A percentile compares a stretch with the other conserved stretches of the same genome.
Evolutionary conservation across 805 yeast genomes (phyloP).

Genomic region (Kurtzmaniella cleridarum): DNA sequence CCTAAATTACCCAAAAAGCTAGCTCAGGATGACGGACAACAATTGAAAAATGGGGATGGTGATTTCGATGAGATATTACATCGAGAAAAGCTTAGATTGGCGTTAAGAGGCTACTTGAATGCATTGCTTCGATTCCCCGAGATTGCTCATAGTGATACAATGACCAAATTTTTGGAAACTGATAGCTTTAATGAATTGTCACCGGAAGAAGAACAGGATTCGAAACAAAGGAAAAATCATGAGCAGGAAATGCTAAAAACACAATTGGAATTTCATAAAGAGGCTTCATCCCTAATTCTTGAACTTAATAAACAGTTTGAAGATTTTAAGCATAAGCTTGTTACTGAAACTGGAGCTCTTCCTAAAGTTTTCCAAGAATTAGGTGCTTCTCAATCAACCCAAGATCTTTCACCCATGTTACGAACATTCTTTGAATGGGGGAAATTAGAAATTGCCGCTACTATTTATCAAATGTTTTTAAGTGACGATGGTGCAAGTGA

Average conservation of each 20-base stretch:
- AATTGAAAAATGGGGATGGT: not conserved
- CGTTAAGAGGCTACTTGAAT: constrained; percentile 69
- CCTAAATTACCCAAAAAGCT: constrained; percentile 55
- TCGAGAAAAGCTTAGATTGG: constrained; percentile 72
- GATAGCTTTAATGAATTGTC: constrained; percentile 33
- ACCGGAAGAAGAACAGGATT: constrained; percentile 47
- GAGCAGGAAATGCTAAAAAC: constrained; percentile 55
- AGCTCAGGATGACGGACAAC: constrained; percentile 28
- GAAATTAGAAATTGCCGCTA: constrained; percentile 77
- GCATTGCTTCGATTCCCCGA: constrained; percentile 49
- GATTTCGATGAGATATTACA: constrained; percentile 28
- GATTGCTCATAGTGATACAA: constrained; percentile 45
- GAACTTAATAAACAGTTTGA: constrained; percentile 53
- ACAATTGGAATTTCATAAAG: constrained; percentile 68
- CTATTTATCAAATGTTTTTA: constrained; percentile 72
- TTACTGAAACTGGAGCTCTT: constrained; percentile 50
- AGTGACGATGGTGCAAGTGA: constrained; percentile 81
- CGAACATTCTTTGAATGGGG: constrained; percentile 75
- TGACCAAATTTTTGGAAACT: constrained; percentile 49
- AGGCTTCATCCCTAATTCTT: constrained; percentile 54
- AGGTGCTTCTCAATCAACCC: constrained; percentile 45
- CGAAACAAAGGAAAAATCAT: constrained; percentile 49
- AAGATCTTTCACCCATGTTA: constrained; percentile 61
- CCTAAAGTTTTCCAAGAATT: constrained; percentile 61
- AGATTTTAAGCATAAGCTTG: constrained; percentile 50